Evolutionary conservation across 163 green algal species (phyloP), one percentile per base, ranked within the genome.

Genomic region (Chlorella variabilis): DNA sequence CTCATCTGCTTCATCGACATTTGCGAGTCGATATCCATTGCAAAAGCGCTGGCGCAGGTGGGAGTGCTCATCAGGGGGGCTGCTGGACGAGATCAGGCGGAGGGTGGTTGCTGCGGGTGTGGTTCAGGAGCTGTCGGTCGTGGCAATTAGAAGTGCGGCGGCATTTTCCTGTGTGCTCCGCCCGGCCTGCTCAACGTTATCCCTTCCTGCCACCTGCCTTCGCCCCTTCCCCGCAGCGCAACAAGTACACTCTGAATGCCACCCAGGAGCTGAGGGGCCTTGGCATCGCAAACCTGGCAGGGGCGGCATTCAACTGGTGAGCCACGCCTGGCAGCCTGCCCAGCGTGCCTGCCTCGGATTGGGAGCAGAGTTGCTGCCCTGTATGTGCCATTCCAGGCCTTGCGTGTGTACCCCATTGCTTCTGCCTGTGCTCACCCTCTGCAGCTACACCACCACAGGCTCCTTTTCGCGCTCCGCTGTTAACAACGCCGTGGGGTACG

Each of bases 201-300:
- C n/a, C n/a, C n/a, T n/a, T n/a, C n/a, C n/a, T n/a, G n/a, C n/a
- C n/a, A n/a, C 36, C 65, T 54, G 20, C n/a, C 45, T 29, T 6
- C 68, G 11, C 29, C 31, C 42, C 45, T 29, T 48, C 31, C 48
- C 33, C 41, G 27, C 42, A 34, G 42, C 2, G 27, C 3, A 42
- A 54, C 70, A 83, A 83, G 48, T 89, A 90, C 62, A 48, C 42
- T 20, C 48, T 89, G 42, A 77, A 89, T n/a, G 61, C 89, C 56
- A 98, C 95, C 51, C 93, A 96, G 83, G 96, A 98, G 91, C 93
- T 98, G 80, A 67, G 94, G 2, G 96, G 89, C 5, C 87, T 98
- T 61, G 96, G 96, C 71, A 58, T 98, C 3, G 92, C 96, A 70
- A 98, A 98, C 92, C 85, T 98, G 75, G 83, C 89, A 27, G 96